Evolutionary conservation across 345 rosid species (phyloP), one percentile per base, ranked within the genome.

Genomic region (Eutrema yunnanense): DNA sequence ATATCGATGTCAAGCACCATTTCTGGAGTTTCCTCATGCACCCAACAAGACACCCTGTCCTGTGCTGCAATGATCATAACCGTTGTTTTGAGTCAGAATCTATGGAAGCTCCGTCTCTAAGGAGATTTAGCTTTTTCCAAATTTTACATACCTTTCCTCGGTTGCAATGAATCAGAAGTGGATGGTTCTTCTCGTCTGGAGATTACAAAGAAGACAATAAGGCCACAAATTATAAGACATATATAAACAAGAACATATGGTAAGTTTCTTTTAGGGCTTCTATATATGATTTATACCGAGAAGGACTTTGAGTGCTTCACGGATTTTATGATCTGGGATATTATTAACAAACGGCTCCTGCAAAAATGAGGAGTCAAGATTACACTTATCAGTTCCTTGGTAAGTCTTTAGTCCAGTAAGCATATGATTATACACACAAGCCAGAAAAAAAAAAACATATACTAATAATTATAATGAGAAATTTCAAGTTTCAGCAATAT

Each of bases 41-140:
- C 34, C 97, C 98, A 9, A 94, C 97, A 2, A 91, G 78, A 78
- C 95, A 89, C 50, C 98, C 97, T 7, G 98, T 94, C 48, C 98
- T 95, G 57, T 94, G 98, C 98, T 94, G 89, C 42, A 82, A 34
- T 50, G 16, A 71, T 40, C 16, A 70, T 4, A 14, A 62, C 29
- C 76, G 49, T 9, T 53, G 13, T 16, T 13, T 69, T 55, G 9
- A 37, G 48, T 10, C 9, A 47, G 30, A 43, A 73, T 26, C 22
- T 27, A 36, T 22, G 32, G 26, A 66, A 74, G 42, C 33, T 41
- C 22, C 22, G 11, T 52, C 10, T 33, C 13, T 33, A 11, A 56
- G 22, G 48, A 52, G 16, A 29, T 49, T 13, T 52, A 1, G 10
- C 11, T 32, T 69, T 53, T 40, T 42, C 8, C 29, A 14, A 30